A percentile compares a stretch with the other conserved stretches of the same genome.
Conservation (phyloP, 129 eudicot species). For the Tagetes patula region DNA sequence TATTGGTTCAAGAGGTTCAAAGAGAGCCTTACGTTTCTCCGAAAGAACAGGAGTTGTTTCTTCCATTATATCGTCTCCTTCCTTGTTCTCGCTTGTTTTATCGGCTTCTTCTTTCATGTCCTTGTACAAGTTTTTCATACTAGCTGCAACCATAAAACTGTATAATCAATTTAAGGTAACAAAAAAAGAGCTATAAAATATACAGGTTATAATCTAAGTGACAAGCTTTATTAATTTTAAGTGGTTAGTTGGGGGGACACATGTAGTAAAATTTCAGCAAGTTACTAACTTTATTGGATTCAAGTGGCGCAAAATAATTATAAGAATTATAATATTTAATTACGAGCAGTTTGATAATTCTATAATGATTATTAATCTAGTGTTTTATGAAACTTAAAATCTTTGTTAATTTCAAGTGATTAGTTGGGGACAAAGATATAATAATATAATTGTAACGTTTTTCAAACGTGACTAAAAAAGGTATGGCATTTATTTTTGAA, state of each 20-base stretch:
- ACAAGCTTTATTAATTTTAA: not conserved
- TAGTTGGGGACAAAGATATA: not conserved
- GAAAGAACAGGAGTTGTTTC: constrained; percentile 64
- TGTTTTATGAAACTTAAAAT: not conserved
- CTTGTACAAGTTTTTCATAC: constrained; percentile 46
- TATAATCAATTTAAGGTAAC: constrained; percentile 11
- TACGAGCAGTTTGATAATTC: not conserved
- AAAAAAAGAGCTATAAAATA: not conserved
- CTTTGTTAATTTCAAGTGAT: not conserved
- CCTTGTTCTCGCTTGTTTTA: constrained; percentile 46
- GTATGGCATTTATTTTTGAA: not conserved
- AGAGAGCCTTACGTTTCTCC: constrained; percentile 78
- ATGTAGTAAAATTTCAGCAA: not conserved
- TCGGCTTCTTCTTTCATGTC: constrained; percentile 39
- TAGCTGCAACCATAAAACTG: constrained; percentile 48
- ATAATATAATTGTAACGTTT: not conserved
- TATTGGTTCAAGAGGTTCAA: constrained; percentile 82
- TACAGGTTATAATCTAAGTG: no score
- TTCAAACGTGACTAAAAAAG: not conserved
- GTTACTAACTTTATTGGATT: not conserved
- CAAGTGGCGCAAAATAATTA: not conserved
- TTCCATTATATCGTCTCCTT: constrained; percentile 48
- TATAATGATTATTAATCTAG: not conserved
- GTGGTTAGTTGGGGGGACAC: not conserved
- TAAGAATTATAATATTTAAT: not conserved